Conservation (phyloP, 2,329 filamentous ascomycete genomes). For the Trichoderma harzianum region DNA sequence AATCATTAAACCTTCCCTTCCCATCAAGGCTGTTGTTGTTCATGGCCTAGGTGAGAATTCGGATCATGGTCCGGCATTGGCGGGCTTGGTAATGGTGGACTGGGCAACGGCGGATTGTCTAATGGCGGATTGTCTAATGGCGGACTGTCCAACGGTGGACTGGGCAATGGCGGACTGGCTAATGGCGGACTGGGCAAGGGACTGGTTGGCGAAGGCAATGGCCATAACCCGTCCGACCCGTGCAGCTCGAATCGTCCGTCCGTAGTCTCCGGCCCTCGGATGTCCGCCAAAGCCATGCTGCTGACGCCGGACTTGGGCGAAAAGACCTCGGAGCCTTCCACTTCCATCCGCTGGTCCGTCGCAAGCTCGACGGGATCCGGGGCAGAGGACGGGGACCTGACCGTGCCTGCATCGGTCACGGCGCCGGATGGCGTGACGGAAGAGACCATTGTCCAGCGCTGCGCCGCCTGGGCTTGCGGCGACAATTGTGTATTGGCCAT, state of each 20-base stretch:
- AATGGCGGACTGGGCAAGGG: not conserved
- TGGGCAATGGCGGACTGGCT: not conserved
- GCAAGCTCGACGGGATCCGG: conserved; percentile 53
- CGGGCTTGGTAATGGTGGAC: not conserved
- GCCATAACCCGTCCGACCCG: conserved; percentile 14
- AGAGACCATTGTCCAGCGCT: conserved; percentile 38
- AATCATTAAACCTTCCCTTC: not conserved
- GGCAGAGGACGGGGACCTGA: conserved; percentile 18
- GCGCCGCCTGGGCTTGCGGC: conserved; percentile 13
- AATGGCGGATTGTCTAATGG: not conserved
- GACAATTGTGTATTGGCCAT: conserved; percentile 12
- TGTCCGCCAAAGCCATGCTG: conserved; percentile 22
- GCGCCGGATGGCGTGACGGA: conserved; percentile 46
- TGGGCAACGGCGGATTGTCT: not conserved
- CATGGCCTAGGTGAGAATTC: not conserved
- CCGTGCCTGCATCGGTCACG: conserved; percentile 24
- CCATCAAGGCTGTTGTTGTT: not conserved
- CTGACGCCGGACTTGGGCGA: conserved; percentile 24
- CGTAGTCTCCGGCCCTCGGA: not conserved
- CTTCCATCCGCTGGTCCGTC: conserved; percentile 25
- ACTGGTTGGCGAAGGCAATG: not conserved
- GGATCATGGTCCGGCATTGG: not conserved
- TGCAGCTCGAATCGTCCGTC: conserved; percentile 9
- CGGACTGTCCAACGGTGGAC: not conserved
- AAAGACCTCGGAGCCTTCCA: conserved; percentile 14